These are phyloP conservation scores for Plasmodium chabaudi DNA, from an alignment of 169 alveolate species.

Conservation along the genomic window DNA sequence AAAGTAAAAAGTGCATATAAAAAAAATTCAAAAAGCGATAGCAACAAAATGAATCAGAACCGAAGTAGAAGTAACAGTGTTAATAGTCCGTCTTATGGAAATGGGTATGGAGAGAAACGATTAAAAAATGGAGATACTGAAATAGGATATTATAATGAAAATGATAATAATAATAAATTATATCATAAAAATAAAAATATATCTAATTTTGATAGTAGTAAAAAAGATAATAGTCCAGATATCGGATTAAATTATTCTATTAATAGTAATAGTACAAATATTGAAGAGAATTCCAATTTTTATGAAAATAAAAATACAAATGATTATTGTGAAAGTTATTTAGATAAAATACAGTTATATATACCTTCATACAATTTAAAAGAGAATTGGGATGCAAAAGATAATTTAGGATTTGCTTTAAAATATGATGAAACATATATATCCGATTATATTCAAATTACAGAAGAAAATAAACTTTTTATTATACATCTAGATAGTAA, in stretches of 20 bases:
- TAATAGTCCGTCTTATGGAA: neutral
- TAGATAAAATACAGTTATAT: constrained; percentile 11
- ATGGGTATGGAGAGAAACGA: neutral
- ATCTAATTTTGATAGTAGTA: constrained; percentile 2
- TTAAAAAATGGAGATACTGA: neutral
- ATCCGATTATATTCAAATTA: constrained; percentile 48
- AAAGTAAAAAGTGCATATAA: constrained; percentile 28
- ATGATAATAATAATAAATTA: neutral
- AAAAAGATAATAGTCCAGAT: neutral
- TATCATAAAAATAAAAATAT: constrained; percentile 15
- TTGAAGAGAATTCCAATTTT: neutral
- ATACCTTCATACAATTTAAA: constrained; percentile 36
- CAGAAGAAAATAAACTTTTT: constrained; percentile 54
- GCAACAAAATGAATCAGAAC: neutral
- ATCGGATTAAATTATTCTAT: neutral
- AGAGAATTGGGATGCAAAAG: constrained; percentile 41
- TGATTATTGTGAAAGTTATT: neutral
- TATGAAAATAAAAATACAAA: neutral
- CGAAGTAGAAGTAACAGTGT: neutral
- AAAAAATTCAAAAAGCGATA: neutral
- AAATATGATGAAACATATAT: constrained; percentile 49
- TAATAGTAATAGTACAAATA: neutral
- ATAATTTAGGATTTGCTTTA: constrained; percentile 36
- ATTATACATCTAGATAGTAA: constrained; percentile 40
- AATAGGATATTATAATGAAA: neutral